Evolutionary conservation across 495 filamentous ascomycete genomes (phyloP).

Genomic region (Mycothermus thermophilus): DNA sequence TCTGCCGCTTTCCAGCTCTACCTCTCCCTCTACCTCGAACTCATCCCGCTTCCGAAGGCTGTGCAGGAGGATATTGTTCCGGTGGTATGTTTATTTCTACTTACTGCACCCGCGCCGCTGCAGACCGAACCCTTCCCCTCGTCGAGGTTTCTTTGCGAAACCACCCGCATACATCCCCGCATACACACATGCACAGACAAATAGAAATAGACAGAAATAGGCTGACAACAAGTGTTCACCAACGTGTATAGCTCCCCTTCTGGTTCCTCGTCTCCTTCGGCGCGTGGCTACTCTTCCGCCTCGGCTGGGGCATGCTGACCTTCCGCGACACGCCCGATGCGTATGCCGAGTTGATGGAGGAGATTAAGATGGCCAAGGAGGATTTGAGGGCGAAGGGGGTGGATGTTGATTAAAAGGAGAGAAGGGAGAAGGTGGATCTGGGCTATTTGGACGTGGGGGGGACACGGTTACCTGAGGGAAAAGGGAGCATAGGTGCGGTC

Average conservation of each 20-base stretch:
- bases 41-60: conserved; percentile 68
- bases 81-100: conserved; percentile 36
- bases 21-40: conserved; percentile 67
- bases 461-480: no score
- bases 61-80: conserved; percentile 60
- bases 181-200: not conserved
- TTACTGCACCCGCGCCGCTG: not conserved
- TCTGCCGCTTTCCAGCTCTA: conserved; percentile 50
- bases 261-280: conserved; percentile 86
- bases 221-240: not conserved
- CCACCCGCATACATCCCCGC: not conserved
- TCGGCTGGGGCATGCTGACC: conserved; percentile 82
- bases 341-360: conserved; percentile 73
- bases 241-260: conserved; percentile 58
- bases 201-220: no score
- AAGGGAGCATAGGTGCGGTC: no score
- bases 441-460: no score
- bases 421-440: no score
- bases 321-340: conserved; percentile 94
- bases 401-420: conserved; percentile 44
- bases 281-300: conserved; percentile 80
- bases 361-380: conserved; percentile 55
- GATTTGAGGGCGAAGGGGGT: conserved; percentile 57
- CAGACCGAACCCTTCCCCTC: no score
- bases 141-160: no score